Conservation (phyloP, 2,329 filamentous ascomycete species). For the Pseudogymnoascus sp. region DNA sequence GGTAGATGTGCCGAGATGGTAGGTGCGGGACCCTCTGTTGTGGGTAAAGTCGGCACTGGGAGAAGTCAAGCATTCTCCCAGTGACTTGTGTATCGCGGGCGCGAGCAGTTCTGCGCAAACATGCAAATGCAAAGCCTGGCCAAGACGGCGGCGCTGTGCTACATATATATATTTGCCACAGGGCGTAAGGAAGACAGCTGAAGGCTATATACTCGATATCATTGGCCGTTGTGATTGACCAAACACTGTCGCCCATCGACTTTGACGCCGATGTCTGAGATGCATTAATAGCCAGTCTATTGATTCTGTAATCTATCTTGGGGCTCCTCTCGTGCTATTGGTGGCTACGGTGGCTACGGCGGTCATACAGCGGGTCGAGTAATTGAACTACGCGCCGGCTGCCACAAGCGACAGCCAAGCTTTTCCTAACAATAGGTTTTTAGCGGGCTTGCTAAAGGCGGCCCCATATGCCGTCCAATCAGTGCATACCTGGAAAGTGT, state of each 20-base stretch:
- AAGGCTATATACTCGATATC: neutral
- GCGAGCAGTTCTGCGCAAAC: neutral
- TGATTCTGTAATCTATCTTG: slow-evolving; percentile 1
- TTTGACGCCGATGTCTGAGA: neutral
- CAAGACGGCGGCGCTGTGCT: slow-evolving; percentile 3
- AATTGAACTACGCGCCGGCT: slow-evolving; percentile 4
- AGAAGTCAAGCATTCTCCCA: neutral
- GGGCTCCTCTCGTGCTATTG: neutral
- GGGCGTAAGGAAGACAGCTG: neutral
- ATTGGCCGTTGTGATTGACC: neutral
- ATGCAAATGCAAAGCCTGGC: neutral
- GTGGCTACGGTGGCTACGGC: neutral
- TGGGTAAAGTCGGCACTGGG: neutral
- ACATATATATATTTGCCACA: slow-evolving; percentile 7
- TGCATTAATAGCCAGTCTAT: slow-evolving; percentile 7
- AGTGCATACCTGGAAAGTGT: neutral
- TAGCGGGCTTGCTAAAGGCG: neutral
- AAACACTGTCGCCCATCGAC: neutral
- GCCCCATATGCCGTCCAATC: slow-evolving; percentile 2
- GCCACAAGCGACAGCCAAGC: slow-evolving; percentile 1
- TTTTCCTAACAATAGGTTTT: neutral
- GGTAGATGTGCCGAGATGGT: neutral
- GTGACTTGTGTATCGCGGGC: neutral
- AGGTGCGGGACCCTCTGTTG: neutral
- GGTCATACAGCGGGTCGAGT: neutral